A percentile compares a stretch with the other conserved stretches of the same genome.
Evolutionary conservation across 2,329 filamentous ascomycete species (phyloP).

Genomic region (Ceratocystis colombiana): DNA sequence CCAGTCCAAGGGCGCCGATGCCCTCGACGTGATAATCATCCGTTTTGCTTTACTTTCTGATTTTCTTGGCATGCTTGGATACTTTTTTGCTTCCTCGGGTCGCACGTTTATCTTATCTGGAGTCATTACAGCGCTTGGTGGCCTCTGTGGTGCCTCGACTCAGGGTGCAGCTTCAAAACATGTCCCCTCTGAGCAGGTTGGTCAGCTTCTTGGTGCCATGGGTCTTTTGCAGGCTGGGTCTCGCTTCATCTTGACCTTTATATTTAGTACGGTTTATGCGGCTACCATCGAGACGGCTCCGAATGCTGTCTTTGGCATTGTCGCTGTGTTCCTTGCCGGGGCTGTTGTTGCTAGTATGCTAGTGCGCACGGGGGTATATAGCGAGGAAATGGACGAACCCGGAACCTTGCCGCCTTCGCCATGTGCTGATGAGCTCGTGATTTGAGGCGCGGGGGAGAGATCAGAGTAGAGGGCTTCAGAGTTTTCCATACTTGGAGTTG

Average conservation of each 20-base stretch:
- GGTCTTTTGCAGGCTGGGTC: constrained; percentile 77
- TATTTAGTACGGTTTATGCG: constrained; percentile 82
- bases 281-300: constrained; percentile 67
- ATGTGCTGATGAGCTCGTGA: constrained; percentile 21
- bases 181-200: constrained; percentile 69
- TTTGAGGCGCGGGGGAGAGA: constrained; percentile 3
- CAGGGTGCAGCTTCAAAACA: constrained; percentile 85
- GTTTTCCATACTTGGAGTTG: not conserved
- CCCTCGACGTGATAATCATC: constrained; percentile 66
- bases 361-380: constrained; percentile 20
- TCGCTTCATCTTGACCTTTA: constrained; percentile 64
- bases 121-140: constrained; percentile 64
- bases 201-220: constrained; percentile 77
- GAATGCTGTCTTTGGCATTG: constrained; percentile 60
- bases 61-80: constrained; percentile 64
- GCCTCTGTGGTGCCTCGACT: constrained; percentile 73
- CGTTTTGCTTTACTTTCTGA: constrained; percentile 68
- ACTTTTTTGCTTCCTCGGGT: constrained; percentile 53
- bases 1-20: constrained; percentile 58
- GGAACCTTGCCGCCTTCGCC: constrained; percentile 12
- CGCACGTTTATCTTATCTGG: constrained; percentile 61
- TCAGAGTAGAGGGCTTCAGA: not conserved
- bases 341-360: constrained; percentile 19
- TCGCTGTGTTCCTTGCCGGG: constrained; percentile 12
- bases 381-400: constrained; percentile 20